Evolutionary conservation across 352 stramenopile species (phyloP), one percentile per base, ranked within the genome.

Genomic region (Phytophthora brassicae): DNA sequence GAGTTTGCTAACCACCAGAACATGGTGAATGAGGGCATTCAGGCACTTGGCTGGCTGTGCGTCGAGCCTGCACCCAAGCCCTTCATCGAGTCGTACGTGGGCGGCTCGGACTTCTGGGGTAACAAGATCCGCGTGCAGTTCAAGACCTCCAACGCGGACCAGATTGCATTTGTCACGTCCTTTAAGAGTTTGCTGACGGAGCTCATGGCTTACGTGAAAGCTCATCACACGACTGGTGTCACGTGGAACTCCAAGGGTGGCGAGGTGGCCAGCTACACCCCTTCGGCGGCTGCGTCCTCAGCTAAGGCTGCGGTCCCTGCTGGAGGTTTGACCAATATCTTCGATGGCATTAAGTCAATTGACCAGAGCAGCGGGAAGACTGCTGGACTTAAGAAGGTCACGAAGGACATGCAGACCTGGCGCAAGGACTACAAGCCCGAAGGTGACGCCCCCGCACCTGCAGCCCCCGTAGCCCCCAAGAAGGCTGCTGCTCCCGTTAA

Each of bases 321-420:
- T 58, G 88, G 68, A 38, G 90, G 87, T 9, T 75, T 90, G 26
- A 80, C 72, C 55, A 83, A 76, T 53, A 73, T 99, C 12, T 97
- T 98, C 58, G 82, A 79, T 12, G 94, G 96, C 20, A 94, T 94
- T 41, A 76, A 83, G 61, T 84, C 79, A 17, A 89, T 89, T 45
- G 92, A 96, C 64, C 88, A 97, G 95, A 91, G 93, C 66, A 76
- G 76, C 38, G 95, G 87, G 9, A 94, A 94, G 52, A 98, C 96
- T 0, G 95, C 91, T 6, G 96, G 95, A 23, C 73, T 99, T 2
- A 95, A 95, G 68, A 97, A 97, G 66, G 93, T 98, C 46, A 96
- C 89, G n/a, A 98, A 97, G 77, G 96, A 99, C 60, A 89, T 96
- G 85, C 94, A 99, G 79, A 98, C 96, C n/a, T 98, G 94, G 94